Conservation (phyloP, 1,284 basidiomycete genomes). For the Calocybe gambosa region DNA sequence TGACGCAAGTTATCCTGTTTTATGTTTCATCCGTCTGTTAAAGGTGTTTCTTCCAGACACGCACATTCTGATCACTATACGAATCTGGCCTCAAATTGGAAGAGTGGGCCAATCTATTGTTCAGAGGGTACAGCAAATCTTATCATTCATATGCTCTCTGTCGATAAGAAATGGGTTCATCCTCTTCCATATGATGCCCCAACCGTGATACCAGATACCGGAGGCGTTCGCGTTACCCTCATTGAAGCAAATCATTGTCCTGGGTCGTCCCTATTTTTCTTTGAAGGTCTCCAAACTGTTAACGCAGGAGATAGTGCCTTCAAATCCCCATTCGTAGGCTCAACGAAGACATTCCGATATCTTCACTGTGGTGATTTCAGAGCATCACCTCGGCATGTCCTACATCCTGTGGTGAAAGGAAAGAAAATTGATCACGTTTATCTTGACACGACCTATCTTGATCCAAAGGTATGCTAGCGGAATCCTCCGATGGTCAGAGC, state of each 20-base stretch:
- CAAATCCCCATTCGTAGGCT: slow-evolving; percentile 68
- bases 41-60: slow-evolving; percentile 46
- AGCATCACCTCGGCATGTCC: slow-evolving; percentile 77
- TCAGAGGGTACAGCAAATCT: slow-evolving; percentile 88
- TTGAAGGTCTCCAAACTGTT: slow-evolving; percentile 86
- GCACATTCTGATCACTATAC: slow-evolving; percentile 96
- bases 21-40: slow-evolving; percentile 1
- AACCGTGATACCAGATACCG: slow-evolving; percentile 72
- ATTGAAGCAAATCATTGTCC: slow-evolving; percentile 99
- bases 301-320: slow-evolving; percentile 79
- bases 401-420: slow-evolving; percentile 76
- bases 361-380: slow-evolving; percentile 96
- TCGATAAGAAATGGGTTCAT: slow-evolving; percentile 83
- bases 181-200: slow-evolving; percentile 79
- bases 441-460: slow-evolving; percentile 94
- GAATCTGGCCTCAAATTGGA: slow-evolving; percentile 83
- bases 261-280: slow-evolving; percentile 90
- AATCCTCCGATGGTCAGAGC: neutral
- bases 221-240: slow-evolving; percentile 84
- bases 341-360: slow-evolving; percentile 73
- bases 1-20: slow-evolving; percentile 49
- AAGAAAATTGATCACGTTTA: slow-evolving; percentile 86
- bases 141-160: slow-evolving; percentile 83
- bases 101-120: slow-evolving; percentile 90
- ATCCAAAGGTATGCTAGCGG: slow-evolving; percentile 59